These are phyloP conservation scores for Blastobotrys americana DNA, from an alignment of 805 yeast species.

Conservation along the genomic window DNA sequence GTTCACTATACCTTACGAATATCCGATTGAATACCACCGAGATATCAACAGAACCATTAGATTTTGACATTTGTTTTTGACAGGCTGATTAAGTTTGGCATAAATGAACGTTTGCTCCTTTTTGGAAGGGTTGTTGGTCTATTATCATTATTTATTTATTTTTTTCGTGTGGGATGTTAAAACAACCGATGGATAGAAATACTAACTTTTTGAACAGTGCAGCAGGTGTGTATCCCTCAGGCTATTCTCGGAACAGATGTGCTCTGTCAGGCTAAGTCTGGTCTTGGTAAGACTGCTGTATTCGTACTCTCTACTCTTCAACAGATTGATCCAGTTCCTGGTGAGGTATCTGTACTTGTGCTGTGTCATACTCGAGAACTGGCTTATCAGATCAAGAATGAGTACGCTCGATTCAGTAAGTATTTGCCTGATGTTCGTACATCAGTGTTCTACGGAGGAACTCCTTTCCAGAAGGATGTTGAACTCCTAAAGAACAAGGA, in stretches of 20 bases:
- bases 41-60: too few relatives aligned
- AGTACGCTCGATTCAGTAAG: conserved; percentile 94
- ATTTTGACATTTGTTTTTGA: too few relatives aligned
- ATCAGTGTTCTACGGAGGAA: conserved; percentile 96
- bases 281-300: conserved; percentile 98
- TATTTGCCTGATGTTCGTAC: conserved; percentile 97
- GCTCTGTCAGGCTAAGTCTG: conserved; percentile 97
- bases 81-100: too few relatives aligned
- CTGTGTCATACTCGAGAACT: conserved; percentile 98
- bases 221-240: conserved; percentile 97
- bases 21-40: too few relatives aligned
- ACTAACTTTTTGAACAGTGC: conserved; percentile 55
- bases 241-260: conserved; percentile 97
- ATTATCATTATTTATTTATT: conserved; percentile 2
- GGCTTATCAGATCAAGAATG: conserved; percentile 97
- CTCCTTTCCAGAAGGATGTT: conserved; percentile 74
- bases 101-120: too few relatives aligned
- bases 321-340: conserved; percentile 95
- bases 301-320: conserved; percentile 93
- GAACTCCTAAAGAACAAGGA: conserved; percentile 87
- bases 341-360: conserved; percentile 90
- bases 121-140: not conserved
- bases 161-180: conserved; percentile 1
- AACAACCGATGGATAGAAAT: not conserved
- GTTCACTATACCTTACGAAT: too few relatives aligned